These are phyloP conservation scores for Ichthyophthirius multifiliis DNA, from an alignment of 169 alveolate genomes.

Conservation along the genomic window DNA sequence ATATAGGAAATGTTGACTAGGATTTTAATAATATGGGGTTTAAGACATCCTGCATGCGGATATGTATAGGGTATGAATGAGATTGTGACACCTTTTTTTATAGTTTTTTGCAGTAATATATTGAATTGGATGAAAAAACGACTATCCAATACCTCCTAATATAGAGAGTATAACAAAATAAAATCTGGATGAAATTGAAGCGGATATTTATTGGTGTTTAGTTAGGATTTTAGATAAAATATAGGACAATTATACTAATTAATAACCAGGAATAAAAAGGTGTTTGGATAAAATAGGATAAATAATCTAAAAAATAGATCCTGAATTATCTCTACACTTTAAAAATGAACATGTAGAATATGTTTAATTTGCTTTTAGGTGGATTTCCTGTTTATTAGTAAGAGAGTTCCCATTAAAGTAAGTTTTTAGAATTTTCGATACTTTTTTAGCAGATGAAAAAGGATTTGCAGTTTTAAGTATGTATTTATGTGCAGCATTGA, in stretches of 20 bases:
- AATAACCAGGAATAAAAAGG: constrained; percentile 74
- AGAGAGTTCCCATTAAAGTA: constrained; percentile 65
- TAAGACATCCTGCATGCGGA: constrained; percentile 77
- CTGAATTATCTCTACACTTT: constrained; percentile 51
- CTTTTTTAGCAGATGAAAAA: constrained; percentile 77
- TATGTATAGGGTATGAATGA: constrained; percentile 84
- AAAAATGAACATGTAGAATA: constrained; percentile 54
- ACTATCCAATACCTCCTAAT: neutral
- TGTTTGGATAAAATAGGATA: constrained; percentile 62
- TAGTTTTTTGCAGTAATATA: constrained; percentile 51
- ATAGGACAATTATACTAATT: constrained; percentile 71
- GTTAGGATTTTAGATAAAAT: constrained; percentile 67
- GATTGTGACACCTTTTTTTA: constrained; percentile 62
- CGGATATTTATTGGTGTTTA: constrained; percentile 69
- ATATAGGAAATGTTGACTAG: constrained; percentile 61
- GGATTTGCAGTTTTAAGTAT: constrained; percentile 38
- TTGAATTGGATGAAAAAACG: constrained; percentile 13
- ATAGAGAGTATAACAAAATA: constrained; percentile 7
- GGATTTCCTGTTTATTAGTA: constrained; percentile 74
- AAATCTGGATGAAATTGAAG: constrained; percentile 21
- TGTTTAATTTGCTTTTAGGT: constrained; percentile 69
- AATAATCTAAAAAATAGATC: constrained; percentile 55
- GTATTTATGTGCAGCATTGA: constrained; percentile 68
- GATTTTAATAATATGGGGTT: constrained; percentile 62
- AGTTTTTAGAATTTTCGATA: constrained; percentile 73